A percentile compares a stretch with the other conserved stretches of the same genome.
Conservation (phyloP, 768 basidiomycete genomes). For the Pholiota conissans region DNA sequence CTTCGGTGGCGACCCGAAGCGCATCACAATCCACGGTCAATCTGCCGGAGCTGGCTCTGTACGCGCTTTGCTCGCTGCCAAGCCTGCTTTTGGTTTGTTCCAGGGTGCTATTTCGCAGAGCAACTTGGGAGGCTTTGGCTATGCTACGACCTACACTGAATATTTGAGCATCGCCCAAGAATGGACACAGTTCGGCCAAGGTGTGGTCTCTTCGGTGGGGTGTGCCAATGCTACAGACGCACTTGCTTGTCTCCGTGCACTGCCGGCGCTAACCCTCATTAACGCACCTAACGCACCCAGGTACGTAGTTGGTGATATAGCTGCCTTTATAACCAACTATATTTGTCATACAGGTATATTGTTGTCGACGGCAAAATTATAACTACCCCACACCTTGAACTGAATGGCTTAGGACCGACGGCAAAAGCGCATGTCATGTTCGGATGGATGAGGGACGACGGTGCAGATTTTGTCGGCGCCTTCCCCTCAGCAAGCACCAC, state of each 20-base stretch:
- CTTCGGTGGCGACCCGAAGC: slow-evolving; percentile 58
- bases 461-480: slow-evolving; percentile 43
- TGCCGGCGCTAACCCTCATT: slow-evolving; percentile 35
- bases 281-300: slow-evolving; percentile 33
- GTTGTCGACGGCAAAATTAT: slow-evolving; percentile 52
- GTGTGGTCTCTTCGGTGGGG: slow-evolving; percentile 38
- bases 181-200: slow-evolving; percentile 29
- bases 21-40: slow-evolving; percentile 55
- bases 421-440: slow-evolving; percentile 47
- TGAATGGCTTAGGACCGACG: slow-evolving; percentile 37
- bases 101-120: slow-evolving; percentile 42
- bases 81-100: slow-evolving; percentile 37
- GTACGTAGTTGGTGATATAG: slow-evolving; percentile 1
- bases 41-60: slow-evolving; percentile 52
- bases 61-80: slow-evolving; percentile 34
- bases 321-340: not conserved
- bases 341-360: slow-evolving; percentile 26
- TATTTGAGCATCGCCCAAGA: slow-evolving; percentile 48
- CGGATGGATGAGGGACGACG: slow-evolving; percentile 54
- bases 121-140: slow-evolving; percentile 49
- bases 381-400: slow-evolving; percentile 33
- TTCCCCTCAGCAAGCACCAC: slow-evolving; percentile 17
- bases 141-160: slow-evolving; percentile 47
- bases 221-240: slow-evolving; percentile 34
- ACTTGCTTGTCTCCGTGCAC: slow-evolving; percentile 37